phyloP scores from a whole-genome alignment of 192 early-diverging fungal genomes.

The Coemansia sp. region DNA sequence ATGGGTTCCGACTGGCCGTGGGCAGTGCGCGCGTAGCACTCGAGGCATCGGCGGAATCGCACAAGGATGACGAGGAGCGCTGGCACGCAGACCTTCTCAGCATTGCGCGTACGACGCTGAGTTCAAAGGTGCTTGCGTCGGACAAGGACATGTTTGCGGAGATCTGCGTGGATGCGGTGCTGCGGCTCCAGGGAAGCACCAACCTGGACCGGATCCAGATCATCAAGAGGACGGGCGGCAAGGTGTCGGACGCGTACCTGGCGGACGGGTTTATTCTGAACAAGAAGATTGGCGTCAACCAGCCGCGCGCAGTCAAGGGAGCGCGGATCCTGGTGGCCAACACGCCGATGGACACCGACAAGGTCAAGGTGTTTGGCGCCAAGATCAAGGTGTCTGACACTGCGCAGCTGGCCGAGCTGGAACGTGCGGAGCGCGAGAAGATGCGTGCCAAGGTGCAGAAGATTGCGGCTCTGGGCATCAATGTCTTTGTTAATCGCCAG shows the following conservation, averaged over 20 bases:
- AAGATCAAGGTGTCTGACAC: conserved; percentile 94
- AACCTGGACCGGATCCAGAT: conserved; percentile 99
- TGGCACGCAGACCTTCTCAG: conserved; percentile 93
- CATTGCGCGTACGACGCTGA: conserved; percentile 96
- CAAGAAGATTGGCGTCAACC: conserved; percentile 99
- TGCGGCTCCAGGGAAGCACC: conserved; percentile 93
- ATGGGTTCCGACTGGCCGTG: conserved; percentile 90
- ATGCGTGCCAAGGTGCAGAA: conserved; percentile 99
- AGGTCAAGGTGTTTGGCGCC: conserved; percentile 99
- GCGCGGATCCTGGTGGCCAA: conserved; percentile 97
- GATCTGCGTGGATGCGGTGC: conserved; percentile 94
- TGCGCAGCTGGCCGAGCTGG: conserved; percentile 96
- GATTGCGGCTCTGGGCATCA: conserved; percentile 96
- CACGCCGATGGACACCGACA: conserved; percentile 99
- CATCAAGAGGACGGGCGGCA: conserved; percentile 98
- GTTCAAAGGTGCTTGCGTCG: conserved; percentile 93
- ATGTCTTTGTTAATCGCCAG: conserved; percentile 99
- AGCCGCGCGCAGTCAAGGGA: conserved; percentile 94
- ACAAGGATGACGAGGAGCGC: conserved; percentile 65
- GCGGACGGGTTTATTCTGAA: conserved; percentile 97
- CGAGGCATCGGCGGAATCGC: conserved; percentile 77
- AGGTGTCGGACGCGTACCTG: conserved; percentile 91
- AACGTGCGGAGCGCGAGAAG: conserved; percentile 97
- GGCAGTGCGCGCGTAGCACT: conserved; percentile 81
- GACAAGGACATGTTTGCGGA: conserved; percentile 97